These are phyloP conservation scores for Colletotrichum tamarilloi DNA, from an alignment of 2,329 filamentous ascomycete species.

Conservation along the genomic window DNA sequence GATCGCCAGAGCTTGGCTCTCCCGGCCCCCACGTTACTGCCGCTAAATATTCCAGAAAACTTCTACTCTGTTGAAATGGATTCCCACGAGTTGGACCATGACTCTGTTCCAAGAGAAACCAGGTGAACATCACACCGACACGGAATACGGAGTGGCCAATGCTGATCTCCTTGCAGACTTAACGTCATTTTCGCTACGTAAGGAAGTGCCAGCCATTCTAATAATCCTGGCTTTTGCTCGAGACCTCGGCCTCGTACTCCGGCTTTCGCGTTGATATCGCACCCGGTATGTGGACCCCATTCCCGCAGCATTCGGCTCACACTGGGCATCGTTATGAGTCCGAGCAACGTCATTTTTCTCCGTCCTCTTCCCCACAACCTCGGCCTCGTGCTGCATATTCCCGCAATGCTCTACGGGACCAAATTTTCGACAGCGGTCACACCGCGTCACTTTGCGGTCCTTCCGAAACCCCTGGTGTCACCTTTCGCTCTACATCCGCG, in stretches of 20 bases:
- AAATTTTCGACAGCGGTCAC: neutral
- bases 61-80: neutral
- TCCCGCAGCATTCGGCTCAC: no score
- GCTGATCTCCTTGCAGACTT: no score
- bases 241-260: neutral
- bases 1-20: constrained; percentile 25
- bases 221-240: neutral
- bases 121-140: no score
- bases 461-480: no score
- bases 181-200: neutral
- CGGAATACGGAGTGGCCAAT: no score
- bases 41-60: constrained; percentile 11
- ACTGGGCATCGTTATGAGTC: neutral
- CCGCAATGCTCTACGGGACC: neutral
- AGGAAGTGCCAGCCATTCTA: neutral
- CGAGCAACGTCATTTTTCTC: constrained; percentile 5
- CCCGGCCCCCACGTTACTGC: neutral
- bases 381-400: constrained; percentile 4
- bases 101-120: no score
- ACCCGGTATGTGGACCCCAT: neutral
- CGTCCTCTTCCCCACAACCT: neutral
- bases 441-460: neutral
- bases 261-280: neutral
- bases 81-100: neutral
- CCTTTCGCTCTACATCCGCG: no score